A percentile compares a stretch with the other conserved stretches of the same genome.
Conservation (phyloP, 176 grass and related monocot species). For the Thinopyrum elongatum region DNA sequence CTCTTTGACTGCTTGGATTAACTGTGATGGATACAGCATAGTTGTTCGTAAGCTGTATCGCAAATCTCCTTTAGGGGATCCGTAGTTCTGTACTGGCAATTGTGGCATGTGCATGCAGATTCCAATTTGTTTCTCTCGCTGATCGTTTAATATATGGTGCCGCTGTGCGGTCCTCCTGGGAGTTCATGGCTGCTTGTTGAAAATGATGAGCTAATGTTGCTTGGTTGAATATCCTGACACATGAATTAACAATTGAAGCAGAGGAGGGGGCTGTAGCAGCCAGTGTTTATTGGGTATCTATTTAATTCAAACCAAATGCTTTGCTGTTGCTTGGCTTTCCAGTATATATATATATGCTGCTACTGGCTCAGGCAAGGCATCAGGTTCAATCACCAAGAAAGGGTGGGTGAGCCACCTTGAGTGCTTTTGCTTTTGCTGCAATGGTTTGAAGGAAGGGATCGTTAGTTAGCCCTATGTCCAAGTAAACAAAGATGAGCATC, state of each 20-base stretch:
- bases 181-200: neutral
- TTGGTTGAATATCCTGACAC: neutral
- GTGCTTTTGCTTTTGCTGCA: neutral
- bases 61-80: neutral
- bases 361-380: neutral
- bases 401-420: neutral
- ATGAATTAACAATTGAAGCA: too few species aligned
- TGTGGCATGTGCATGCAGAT: neutral
- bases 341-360: neutral
- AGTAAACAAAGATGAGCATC: neutral
- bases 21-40: neutral
- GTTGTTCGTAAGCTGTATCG: neutral
- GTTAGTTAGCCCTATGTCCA: neutral
- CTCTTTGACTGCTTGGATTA: neutral
- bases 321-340: neutral
- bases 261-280: too few species aligned
- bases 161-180: neutral
- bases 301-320: neutral
- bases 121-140: neutral
- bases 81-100: neutral
- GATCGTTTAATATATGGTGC: neutral
- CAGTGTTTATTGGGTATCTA: neutral
- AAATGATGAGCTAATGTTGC: neutral
- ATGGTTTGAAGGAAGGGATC: neutral
- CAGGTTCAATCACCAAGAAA: neutral